phyloP scores from a whole-genome alignment of 2,329 filamentous ascomycete genomes.

The Podosphaera fusca region DNA sequence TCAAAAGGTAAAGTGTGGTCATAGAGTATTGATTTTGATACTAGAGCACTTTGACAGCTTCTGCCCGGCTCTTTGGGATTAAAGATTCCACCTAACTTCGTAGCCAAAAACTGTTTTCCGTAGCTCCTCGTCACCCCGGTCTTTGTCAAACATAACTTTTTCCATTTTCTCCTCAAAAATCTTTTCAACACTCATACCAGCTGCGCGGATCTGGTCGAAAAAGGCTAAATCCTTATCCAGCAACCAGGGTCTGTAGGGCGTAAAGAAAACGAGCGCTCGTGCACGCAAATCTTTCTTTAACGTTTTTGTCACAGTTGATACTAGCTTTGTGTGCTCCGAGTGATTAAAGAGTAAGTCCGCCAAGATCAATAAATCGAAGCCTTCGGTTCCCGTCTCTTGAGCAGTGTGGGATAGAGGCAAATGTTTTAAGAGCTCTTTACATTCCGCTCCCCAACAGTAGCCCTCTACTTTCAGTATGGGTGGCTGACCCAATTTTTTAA shows the following conservation, averaged over 20 bases:
- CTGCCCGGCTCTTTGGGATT: neutral
- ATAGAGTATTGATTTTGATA: neutral
- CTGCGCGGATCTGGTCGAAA: constrained; percentile 51
- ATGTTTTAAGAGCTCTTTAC: constrained; percentile 31
- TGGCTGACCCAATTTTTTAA: neutral
- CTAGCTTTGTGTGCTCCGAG: constrained; percentile 58
- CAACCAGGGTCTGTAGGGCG: constrained; percentile 81
- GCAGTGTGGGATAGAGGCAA: constrained; percentile 18
- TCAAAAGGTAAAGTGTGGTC: neutral
- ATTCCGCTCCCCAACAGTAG: constrained; percentile 61
- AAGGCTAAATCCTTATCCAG: constrained; percentile 66
- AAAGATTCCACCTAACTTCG: constrained; percentile 13
- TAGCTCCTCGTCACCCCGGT: constrained; percentile 62
- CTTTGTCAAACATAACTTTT: constrained; percentile 69
- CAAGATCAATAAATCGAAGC: constrained; percentile 64
- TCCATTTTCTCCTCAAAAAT: constrained; percentile 65
- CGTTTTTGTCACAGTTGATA: constrained; percentile 46
- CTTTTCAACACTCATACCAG: constrained; percentile 56
- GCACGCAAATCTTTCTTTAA: constrained; percentile 24
- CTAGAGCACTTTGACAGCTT: neutral
- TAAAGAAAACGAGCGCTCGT: constrained; percentile 69
- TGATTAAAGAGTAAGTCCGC: constrained; percentile 85
- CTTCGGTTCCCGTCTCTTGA: constrained; percentile 6
- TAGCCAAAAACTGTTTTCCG: constrained; percentile 43
- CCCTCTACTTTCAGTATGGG: constrained; percentile 24